Base-by-base conservation (phyloP, 495 filamentous ascomycete species). In the Articulospora tetracladia region DNA sequence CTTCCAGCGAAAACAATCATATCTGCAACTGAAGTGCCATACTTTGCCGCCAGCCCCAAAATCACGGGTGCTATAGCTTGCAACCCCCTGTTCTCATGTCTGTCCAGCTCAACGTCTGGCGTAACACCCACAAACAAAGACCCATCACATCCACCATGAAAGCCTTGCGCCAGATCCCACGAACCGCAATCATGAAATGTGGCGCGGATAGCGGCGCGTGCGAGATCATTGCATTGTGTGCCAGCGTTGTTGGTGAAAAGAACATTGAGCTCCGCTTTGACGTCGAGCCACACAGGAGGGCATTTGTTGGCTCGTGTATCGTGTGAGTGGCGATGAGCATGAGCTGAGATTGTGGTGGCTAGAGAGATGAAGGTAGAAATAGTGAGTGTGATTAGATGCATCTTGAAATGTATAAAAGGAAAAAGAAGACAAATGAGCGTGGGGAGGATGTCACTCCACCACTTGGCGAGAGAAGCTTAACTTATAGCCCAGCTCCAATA, bases 81-180 rank as follows among this genome's bases (percentile, higher is more conserved):
- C 23, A 72, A 63, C 24, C 68, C 68, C 26, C 66, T 63, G 59
- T 70, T 72, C 24, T 72, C 68, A 6, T 26, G 8, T 25, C 68
- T 68, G 28, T 41, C n/a, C 19, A 58, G 26, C 49, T 70, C 68
- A 15, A 34, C 30, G 15, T 52, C 55, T 15, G 54, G 55, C 22
- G 49, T 60, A 6, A 48, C 44, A 19, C 17, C 15, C 3, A 65
- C 47, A 53, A 68, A 55, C 34, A 72, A 55, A 30, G 66, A 68
- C 4, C 69, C 69, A 53, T 72, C 69, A 53, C 63, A 68, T 3
- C 69, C 69, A 23, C 62, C 69, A 11, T 22, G 66, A 15, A 39
- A 22, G 8, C 53, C 53, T 20, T 36, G 53, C 8, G 53, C 10
- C 17, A n/a, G 4, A 34, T 55, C 53, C 53, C 53, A 55, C 4